Percentiles rank a stretch among this genome's conserved stretches.
phyloP scores from a whole-genome alignment of 306 rosid species.

The Sindora glabra region DNA sequence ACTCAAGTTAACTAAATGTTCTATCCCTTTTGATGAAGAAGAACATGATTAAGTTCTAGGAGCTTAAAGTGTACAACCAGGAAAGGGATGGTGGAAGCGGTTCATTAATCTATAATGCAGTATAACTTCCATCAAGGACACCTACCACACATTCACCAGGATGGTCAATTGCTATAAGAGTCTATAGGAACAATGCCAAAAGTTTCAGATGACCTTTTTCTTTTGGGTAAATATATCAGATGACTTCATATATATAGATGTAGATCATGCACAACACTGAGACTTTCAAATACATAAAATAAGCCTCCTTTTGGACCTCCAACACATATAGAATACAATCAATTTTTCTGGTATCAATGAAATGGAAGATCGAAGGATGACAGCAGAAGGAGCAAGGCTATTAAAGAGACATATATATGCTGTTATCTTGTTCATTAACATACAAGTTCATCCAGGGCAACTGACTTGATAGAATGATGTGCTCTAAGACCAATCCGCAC shows the following conservation, averaged over 20 bases:
- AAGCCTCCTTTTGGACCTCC: background rate
- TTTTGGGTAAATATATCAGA: no score
- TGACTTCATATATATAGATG: no score
- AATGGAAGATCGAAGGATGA: conserved; percentile 8
- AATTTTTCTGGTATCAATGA: background rate
- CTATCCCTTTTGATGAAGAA: no score
- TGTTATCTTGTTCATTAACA: conserved; percentile 22
- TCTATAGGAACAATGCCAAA: background rate
- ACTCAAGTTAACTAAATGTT: no score
- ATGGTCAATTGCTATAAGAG: background rate
- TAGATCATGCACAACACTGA: no score
- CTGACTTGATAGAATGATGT: conserved; percentile 85
- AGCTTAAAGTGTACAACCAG: no score
- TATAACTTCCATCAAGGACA: background rate
- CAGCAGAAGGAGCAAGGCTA: background rate
- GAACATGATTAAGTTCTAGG: no score
- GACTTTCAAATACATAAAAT: background rate
- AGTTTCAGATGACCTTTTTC: no score
- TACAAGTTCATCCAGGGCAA: conserved; percentile 78
- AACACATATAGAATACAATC: conserved; percentile 13
- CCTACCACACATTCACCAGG: background rate
- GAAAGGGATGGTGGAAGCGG: no score
- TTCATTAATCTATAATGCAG: conserved; percentile 5
- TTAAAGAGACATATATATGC: conserved; percentile 3
- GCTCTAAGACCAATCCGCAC: conserved; percentile 85